Conservation (phyloP, 2,329 filamentous ascomycete species). For the Calonectria pauciramosa region DNA sequence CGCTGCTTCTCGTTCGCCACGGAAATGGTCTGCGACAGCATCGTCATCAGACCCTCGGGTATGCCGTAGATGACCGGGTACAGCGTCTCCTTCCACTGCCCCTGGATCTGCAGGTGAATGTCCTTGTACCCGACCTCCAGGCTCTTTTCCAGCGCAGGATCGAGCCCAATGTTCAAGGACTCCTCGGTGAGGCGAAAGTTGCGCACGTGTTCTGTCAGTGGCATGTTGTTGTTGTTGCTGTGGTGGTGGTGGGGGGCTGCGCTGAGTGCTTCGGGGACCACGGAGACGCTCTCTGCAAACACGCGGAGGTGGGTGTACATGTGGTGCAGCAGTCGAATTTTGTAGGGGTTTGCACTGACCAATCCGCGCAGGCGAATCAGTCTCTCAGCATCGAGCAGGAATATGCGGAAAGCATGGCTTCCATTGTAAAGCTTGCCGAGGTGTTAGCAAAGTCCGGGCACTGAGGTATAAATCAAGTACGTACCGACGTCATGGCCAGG, state of each 20-base stretch:
- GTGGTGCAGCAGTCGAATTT: slow-evolving; percentile 59
- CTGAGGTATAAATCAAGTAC: fast-evolving
- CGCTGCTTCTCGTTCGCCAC: slow-evolving; percentile 57
- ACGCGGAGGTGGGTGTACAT: slow-evolving; percentile 61
- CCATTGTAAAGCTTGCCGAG: slow-evolving; percentile 34
- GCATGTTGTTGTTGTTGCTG: background rate
- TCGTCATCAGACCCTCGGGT: slow-evolving; percentile 56
- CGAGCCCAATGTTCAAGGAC: slow-evolving; percentile 46
- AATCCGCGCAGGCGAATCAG: slow-evolving; percentile 56
- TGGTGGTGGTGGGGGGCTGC: background rate
- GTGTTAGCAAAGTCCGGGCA: background rate
- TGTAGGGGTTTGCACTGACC: slow-evolving; percentile 54
- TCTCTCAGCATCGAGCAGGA: slow-evolving; percentile 58
- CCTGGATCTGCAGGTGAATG: slow-evolving; percentile 57
- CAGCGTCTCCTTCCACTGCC: slow-evolving; percentile 55
- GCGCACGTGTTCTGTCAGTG: slow-evolving; percentile 22
- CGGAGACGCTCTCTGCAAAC: slow-evolving; percentile 57
- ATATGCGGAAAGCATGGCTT: slow-evolving; percentile 33
- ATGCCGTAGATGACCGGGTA: slow-evolving; percentile 61
- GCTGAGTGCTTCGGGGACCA: slow-evolving; percentile 26
- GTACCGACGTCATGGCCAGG: slow-evolving; percentile 43
- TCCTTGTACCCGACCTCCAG: slow-evolving; percentile 59
- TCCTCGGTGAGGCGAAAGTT: slow-evolving; percentile 48
- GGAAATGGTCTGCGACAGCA: slow-evolving; percentile 57
- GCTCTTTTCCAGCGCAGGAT: slow-evolving; percentile 44